Conservation (phyloP, 148 eudicot genomes). For the Fallopia convolvulus region DNA sequence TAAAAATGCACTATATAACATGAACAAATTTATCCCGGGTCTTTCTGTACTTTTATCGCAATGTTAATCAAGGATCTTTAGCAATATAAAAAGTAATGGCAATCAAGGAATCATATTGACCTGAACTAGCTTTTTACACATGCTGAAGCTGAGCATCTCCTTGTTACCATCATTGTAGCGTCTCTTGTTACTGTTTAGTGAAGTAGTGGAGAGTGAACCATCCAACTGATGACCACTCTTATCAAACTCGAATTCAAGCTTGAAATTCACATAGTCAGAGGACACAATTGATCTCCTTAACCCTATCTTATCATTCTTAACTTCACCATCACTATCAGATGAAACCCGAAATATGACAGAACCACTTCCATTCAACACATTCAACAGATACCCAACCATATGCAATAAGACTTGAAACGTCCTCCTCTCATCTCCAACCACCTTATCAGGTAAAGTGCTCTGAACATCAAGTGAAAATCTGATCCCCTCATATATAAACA, state of each 20-base stretch:
- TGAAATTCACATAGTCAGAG: constrained; percentile 43
- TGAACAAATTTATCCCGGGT: background rate
- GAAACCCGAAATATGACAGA: constrained; percentile 42
- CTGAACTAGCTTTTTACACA: constrained; percentile 85
- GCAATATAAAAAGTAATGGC: background rate
- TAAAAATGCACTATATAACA: background rate
- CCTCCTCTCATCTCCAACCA: constrained; percentile 75
- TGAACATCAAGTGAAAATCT: constrained; percentile 51
- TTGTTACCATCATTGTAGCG: constrained; percentile 31
- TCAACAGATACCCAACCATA: constrained; percentile 70
- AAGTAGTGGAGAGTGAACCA: constrained; percentile 11
- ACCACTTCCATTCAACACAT: constrained; percentile 39
- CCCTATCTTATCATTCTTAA: constrained; percentile 56
- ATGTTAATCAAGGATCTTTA: no score
- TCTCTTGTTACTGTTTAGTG: constrained; percentile 19
- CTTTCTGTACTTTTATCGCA: background rate
- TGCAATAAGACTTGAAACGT: constrained; percentile 82
- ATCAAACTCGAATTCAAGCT: constrained; percentile 60
- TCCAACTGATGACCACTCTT: constrained; percentile 21
- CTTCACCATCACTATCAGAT: constrained; percentile 43
- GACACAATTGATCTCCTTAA: constrained; percentile 36
- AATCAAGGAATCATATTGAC: constrained; percentile 24
- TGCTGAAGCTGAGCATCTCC: constrained; percentile 68
- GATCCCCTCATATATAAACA: constrained; percentile 51
- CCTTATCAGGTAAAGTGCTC: constrained; percentile 52